Conservation (phyloP, 441 rosid species). For the Theobroma grandiflorum region DNA sequence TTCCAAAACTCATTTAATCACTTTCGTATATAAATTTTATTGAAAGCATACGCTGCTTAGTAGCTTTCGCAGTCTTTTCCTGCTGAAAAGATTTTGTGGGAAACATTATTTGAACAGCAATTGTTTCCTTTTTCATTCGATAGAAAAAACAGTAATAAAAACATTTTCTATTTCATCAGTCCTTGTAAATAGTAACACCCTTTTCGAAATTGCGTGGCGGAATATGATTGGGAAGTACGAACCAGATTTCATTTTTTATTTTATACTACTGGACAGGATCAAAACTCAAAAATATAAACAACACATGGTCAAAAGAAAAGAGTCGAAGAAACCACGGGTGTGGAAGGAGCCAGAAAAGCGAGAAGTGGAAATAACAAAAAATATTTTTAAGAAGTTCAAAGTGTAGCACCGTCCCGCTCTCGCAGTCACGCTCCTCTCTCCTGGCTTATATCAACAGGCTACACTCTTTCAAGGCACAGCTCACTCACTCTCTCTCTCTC, state of each 20-base stretch:
- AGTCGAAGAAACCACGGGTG: not conserved
- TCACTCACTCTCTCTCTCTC: slow-evolving; percentile 18
- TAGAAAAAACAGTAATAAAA: too few relatives aligned
- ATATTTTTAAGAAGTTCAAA: slow-evolving; percentile 13
- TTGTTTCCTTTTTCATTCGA: too few relatives aligned
- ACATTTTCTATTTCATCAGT: too few relatives aligned
- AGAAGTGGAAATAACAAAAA: slow-evolving; percentile 10
- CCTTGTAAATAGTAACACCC: too few relatives aligned
- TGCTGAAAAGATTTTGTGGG: too few relatives aligned
- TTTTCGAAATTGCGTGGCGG: not conserved
- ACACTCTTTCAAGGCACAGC: not conserved
- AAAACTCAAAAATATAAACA: not conserved
- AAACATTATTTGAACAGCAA: too few relatives aligned
- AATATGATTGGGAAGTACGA: slow-evolving; percentile 5
- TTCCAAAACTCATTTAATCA: too few relatives aligned
- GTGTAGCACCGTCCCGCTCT: slow-evolving; percentile 28
- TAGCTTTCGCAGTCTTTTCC: too few relatives aligned
- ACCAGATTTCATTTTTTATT: not conserved
- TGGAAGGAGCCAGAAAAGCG: slow-evolving; percentile 8
- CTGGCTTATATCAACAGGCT: slow-evolving; percentile 1
- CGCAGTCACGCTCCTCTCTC: slow-evolving; percentile 19
- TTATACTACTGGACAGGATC: not conserved
- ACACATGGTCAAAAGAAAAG: not conserved
- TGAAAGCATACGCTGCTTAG: too few relatives aligned
- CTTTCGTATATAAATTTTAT: too few relatives aligned